These are phyloP conservation scores for Sporopachydermia lactativora DNA, from an alignment of 805 yeast species.

Conservation along the genomic window DNA sequence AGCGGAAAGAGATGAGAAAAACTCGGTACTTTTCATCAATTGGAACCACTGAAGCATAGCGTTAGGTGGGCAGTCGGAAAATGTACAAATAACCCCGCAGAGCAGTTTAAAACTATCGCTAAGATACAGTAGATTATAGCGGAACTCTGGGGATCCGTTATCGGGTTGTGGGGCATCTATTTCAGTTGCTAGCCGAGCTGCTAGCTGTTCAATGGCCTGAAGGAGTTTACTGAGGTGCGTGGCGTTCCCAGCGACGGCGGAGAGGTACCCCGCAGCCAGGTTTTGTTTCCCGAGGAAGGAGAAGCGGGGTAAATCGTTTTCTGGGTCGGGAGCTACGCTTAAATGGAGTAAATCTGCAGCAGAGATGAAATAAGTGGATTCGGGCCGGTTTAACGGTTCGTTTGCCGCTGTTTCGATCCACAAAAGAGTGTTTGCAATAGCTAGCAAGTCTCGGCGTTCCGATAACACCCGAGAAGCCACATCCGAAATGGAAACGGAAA, in stretches of 20 bases:
- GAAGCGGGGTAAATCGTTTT: not conserved
- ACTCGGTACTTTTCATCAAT: not conserved
- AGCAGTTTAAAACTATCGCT: not conserved
- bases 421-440: not conserved
- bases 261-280: conserved; percentile 1
- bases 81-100: not conserved
- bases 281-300: not conserved
- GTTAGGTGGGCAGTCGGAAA: not conserved
- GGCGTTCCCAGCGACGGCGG: not conserved
- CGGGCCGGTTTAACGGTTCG: not conserved
- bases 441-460: not conserved
- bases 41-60: not conserved
- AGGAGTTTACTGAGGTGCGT: not conserved
- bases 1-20: not conserved
- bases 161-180: not conserved
- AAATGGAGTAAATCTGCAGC: not conserved
- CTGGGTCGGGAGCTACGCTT: not conserved
- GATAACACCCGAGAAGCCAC: not conserved
- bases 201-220: not conserved
- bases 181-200: not conserved
- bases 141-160: not conserved
- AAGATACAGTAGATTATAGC: not conserved
- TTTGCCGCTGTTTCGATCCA: not conserved
- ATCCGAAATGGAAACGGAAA: not conserved
- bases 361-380: not conserved